phyloP scores from a whole-genome alignment of 176 grass and related monocot species.

The Carex myosuroides region DNA sequence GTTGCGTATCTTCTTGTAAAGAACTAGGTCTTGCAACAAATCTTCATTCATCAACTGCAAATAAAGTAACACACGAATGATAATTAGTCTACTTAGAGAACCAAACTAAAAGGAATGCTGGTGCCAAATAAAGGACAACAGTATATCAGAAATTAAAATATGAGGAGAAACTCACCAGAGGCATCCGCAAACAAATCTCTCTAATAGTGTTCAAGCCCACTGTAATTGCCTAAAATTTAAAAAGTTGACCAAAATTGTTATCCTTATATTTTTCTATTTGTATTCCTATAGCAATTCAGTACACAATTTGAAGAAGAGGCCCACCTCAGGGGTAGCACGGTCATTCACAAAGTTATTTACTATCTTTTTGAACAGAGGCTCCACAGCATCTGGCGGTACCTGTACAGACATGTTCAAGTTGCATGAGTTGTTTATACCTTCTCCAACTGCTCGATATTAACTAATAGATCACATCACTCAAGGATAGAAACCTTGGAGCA shows the following conservation, averaged over 20 bases:
- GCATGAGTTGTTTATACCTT: background rate
- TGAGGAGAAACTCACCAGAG: constrained; percentile 54
- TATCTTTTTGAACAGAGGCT: constrained; percentile 92
- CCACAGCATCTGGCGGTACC: constrained; percentile 95
- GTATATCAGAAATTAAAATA: background rate
- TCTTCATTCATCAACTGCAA: constrained; percentile 93
- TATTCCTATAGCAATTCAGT: background rate
- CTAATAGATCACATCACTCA: background rate
- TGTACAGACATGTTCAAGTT: constrained; percentile 15
- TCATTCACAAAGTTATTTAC: constrained; percentile 99
- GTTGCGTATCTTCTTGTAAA: constrained; percentile 95
- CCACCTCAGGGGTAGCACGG: constrained; percentile 84
- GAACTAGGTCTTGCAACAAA: constrained; percentile 90
- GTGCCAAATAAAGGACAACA: background rate
- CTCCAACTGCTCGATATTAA: background rate
- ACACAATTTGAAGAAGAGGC: background rate
- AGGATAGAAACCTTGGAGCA: background rate
- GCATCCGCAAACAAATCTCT: constrained; percentile 93
- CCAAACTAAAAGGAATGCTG: background rate
- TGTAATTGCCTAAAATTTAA: constrained; percentile 61
- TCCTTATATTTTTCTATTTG: background rate
- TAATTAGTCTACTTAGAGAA: background rate
- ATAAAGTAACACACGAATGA: background rate
- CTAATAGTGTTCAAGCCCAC: constrained; percentile 91
- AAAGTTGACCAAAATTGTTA: constrained; percentile 1